Percentiles rank a stretch among this genome's conserved stretches.
These are phyloP conservation scores for Geosmithia morbida DNA, from an alignment of 2,329 filamentous ascomycete species.

Conservation along the genomic window DNA sequence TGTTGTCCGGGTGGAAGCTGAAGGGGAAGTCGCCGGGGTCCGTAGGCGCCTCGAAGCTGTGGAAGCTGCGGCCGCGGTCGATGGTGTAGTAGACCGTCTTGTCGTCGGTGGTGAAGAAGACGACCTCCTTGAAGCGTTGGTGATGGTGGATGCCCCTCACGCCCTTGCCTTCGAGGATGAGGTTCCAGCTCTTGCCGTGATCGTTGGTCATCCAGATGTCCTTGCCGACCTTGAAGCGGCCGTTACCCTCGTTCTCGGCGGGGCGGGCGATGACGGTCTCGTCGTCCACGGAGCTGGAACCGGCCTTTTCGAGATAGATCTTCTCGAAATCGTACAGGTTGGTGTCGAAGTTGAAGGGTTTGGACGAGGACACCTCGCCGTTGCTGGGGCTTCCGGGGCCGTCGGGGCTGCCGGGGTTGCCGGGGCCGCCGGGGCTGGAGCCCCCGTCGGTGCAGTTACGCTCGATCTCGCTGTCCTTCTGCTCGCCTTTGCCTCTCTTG, in stretches of 20 bases:
- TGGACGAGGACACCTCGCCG: constrained; percentile 50
- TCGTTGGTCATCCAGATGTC: constrained; percentile 62
- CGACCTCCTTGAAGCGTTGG: constrained; percentile 65
- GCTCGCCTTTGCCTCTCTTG: constrained; percentile 40
- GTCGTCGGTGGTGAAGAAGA: constrained; percentile 66
- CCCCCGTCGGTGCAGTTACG: constrained; percentile 57
- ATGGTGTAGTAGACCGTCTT: constrained; percentile 64
- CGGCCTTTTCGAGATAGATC: constrained; percentile 67
- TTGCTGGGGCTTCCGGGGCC: constrained; percentile 37
- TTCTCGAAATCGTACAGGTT: constrained; percentile 29
- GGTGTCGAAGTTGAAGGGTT: constrained; percentile 47
- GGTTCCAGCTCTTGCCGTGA: constrained; percentile 78
- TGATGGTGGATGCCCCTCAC: constrained; percentile 65
- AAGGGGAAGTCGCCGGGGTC: constrained; percentile 35
- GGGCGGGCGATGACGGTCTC: constrained; percentile 55
- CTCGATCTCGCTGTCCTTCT: constrained; percentile 61
- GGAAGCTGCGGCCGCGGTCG: constrained; percentile 61
- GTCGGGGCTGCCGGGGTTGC: constrained; percentile 17
- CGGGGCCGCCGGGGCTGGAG: constrained; percentile 16
- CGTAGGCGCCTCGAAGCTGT: constrained; percentile 57
- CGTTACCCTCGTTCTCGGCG: constrained; percentile 16
- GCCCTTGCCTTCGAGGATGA: constrained; percentile 52
- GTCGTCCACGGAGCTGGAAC: constrained; percentile 46
- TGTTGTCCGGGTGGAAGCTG: constrained; percentile 70
- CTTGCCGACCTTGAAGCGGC: constrained; percentile 26